These are phyloP conservation scores for Fonsecaea multimorphosa DNA, from an alignment of 2,329 filamentous ascomycete genomes.

Conservation along the genomic window DNA sequence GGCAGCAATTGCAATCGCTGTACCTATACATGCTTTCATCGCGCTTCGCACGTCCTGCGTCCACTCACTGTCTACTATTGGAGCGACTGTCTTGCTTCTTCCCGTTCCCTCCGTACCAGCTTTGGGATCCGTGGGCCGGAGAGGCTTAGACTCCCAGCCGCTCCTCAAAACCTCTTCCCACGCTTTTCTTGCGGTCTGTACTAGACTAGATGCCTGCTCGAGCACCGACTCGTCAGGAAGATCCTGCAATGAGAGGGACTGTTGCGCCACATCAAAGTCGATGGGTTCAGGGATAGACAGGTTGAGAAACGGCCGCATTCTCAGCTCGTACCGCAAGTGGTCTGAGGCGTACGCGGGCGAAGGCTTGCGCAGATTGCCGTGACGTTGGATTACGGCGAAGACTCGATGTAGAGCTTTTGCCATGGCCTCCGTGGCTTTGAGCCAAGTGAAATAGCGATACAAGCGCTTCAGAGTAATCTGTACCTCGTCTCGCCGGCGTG, in stretches of 20 bases:
- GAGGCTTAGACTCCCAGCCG: slow-evolving; percentile 45
- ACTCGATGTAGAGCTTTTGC: slow-evolving; percentile 62
- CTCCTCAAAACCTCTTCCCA: slow-evolving; percentile 51
- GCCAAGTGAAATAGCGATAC: slow-evolving; percentile 67
- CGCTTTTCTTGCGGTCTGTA: slow-evolving; percentile 50
- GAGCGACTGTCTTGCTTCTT: slow-evolving; percentile 30
- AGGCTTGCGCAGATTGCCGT: slow-evolving; percentile 51
- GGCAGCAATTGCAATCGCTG: slow-evolving; percentile 67
- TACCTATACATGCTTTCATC: slow-evolving; percentile 73
- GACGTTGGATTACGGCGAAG: slow-evolving; percentile 69
- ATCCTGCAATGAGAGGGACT: slow-evolving; percentile 50
- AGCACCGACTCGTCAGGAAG: slow-evolving; percentile 51
- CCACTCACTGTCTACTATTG: slow-evolving; percentile 68
- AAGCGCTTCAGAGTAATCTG: slow-evolving; percentile 51
- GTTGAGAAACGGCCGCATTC: slow-evolving; percentile 81
- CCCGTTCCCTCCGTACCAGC: slow-evolving; percentile 1
- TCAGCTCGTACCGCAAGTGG: slow-evolving; percentile 75
- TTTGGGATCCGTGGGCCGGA: slow-evolving; percentile 23
- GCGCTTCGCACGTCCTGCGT: slow-evolving; percentile 63
- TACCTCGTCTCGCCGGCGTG: slow-evolving; percentile 20
- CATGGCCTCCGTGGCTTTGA: slow-evolving; percentile 65
- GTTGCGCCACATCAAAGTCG: slow-evolving; percentile 66
- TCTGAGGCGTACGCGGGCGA: slow-evolving; percentile 70
- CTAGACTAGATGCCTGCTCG: slow-evolving; percentile 48
- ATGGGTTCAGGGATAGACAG: slow-evolving; percentile 73